phyloP scores from a whole-genome alignment of 2,329 filamentous ascomycete genomes.

The Pseudohalonectria lignicola region DNA sequence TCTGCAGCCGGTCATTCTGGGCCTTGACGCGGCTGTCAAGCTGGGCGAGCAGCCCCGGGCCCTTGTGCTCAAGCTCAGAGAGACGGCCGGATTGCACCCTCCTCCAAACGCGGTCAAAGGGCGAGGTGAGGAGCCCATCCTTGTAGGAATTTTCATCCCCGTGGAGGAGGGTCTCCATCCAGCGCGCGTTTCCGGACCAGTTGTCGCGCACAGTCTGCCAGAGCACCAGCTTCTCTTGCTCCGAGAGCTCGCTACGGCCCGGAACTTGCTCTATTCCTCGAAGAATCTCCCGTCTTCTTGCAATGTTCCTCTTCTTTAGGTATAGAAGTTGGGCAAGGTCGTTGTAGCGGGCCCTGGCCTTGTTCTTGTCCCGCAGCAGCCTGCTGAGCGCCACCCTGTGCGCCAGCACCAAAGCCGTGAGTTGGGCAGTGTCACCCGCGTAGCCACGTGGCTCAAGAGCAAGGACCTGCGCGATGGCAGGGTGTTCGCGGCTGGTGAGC shows the following conservation, averaged over 20 bases:
- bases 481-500: slow-evolving; percentile 15
- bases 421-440: slow-evolving; percentile 33
- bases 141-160: slow-evolving; percentile 47
- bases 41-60: slow-evolving; percentile 52
- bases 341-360: slow-evolving; percentile 44
- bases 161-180: slow-evolving; percentile 60
- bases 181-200: slow-evolving; percentile 68
- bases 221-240: slow-evolving; percentile 35
- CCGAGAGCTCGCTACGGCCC: slow-evolving; percentile 20
- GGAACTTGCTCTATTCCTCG: too few species aligned
- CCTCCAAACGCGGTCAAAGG: slow-evolving; percentile 63
- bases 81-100: slow-evolving; percentile 50
- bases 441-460: slow-evolving; percentile 50
- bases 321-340: slow-evolving; percentile 56
- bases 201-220: slow-evolving; percentile 55
- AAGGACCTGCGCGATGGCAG: slow-evolving; percentile 40
- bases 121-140: slow-evolving; percentile 52
- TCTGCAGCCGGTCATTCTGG: slow-evolving; percentile 57
- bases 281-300: slow-evolving; percentile 26
- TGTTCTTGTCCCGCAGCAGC: slow-evolving; percentile 47
- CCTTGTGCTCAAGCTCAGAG: slow-evolving; percentile 38
- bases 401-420: slow-evolving; percentile 59
- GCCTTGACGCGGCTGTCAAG: slow-evolving; percentile 56
- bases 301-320: slow-evolving; percentile 48
- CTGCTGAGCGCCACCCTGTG: slow-evolving; percentile 58